Evolutionary conservation across 768 basidiomycete species (phyloP).

Genomic region (Glaciozyma antarctica): DNA sequence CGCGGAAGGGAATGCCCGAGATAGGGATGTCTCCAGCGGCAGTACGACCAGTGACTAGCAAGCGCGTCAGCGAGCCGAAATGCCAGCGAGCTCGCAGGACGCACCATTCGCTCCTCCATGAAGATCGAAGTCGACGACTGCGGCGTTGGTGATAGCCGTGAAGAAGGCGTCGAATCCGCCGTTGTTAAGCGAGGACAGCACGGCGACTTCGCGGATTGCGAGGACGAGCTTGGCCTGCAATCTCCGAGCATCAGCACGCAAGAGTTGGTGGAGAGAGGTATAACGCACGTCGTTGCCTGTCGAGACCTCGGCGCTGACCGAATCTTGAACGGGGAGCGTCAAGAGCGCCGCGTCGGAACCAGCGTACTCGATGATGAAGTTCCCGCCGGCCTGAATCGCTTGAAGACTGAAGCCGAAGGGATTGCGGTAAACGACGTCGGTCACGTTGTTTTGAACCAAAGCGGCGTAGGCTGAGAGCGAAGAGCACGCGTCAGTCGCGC

Average conservation of each 20-base stretch:
- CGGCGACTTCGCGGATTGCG: slow-evolving; percentile 48
- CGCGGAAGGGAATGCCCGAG: slow-evolving; percentile 51
- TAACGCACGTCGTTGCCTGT: slow-evolving; percentile 45
- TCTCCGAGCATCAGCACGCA: not conserved
- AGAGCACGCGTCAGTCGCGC: slow-evolving; percentile 30
- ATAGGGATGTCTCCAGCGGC: slow-evolving; percentile 60
- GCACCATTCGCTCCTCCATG: slow-evolving; percentile 32
- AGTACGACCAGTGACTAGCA: slow-evolving; percentile 10
- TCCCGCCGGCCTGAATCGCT: slow-evolving; percentile 47
- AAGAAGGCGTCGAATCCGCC: slow-evolving; percentile 53
- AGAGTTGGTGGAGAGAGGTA: not conserved
- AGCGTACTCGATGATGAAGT: slow-evolving; percentile 43
- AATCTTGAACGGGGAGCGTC: slow-evolving; percentile 28
- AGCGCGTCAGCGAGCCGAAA: too few relatives aligned
- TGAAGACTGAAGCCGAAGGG: slow-evolving; percentile 68
- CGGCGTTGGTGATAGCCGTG: slow-evolving; percentile 50
- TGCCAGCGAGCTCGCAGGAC: not conserved
- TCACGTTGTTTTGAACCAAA: slow-evolving; percentile 18
- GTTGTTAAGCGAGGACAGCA: slow-evolving; percentile 50
- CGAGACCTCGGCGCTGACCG: slow-evolving; percentile 55
- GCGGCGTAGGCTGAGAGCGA: slow-evolving; percentile 48
- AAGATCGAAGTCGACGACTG: slow-evolving; percentile 46
- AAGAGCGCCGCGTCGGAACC: slow-evolving; percentile 9
- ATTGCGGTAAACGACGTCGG: slow-evolving; percentile 49
- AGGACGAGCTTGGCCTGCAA: slow-evolving; percentile 50